Conservation (phyloP, 495 filamentous ascomycete genomes). For the Neurospora pannonica region DNA sequence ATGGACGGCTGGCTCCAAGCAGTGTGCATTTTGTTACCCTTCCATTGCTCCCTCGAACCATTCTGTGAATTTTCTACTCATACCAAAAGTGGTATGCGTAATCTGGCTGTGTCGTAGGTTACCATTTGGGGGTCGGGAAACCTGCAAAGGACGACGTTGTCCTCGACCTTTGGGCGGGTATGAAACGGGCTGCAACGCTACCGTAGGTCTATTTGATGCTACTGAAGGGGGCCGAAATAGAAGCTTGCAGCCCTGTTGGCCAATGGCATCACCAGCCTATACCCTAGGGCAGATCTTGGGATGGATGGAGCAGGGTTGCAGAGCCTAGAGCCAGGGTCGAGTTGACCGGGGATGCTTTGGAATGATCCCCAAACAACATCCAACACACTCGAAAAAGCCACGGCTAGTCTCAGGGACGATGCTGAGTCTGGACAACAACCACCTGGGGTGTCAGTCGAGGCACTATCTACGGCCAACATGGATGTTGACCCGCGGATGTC, state of each 20-base stretch:
- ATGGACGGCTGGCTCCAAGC: background rate
- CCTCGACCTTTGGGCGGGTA: background rate
- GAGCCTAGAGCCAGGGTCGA: background rate
- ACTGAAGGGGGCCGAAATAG: background rate
- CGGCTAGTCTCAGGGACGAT: background rate
- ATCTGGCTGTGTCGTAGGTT: background rate
- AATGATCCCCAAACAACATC: background rate
- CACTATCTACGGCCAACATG: background rate
- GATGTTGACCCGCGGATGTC: background rate
- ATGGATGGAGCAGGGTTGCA: background rate
- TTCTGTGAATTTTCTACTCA: background rate
- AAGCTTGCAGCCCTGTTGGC: background rate
- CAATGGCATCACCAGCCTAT: background rate
- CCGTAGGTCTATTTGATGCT: background rate
- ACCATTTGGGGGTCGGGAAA: background rate
- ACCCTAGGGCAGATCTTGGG: background rate
- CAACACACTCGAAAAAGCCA: background rate
- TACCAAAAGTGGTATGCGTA: background rate
- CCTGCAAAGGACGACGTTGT: background rate
- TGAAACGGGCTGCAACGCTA: background rate
- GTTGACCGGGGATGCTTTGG: background rate
- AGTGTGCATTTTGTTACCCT: background rate
- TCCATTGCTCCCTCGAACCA: background rate
- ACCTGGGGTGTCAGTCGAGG: background rate
- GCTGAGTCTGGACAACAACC: background rate